Base-by-base conservation (phyloP, 2,329 filamentous ascomycete genomes). In the Nemania diffusa region DNA sequence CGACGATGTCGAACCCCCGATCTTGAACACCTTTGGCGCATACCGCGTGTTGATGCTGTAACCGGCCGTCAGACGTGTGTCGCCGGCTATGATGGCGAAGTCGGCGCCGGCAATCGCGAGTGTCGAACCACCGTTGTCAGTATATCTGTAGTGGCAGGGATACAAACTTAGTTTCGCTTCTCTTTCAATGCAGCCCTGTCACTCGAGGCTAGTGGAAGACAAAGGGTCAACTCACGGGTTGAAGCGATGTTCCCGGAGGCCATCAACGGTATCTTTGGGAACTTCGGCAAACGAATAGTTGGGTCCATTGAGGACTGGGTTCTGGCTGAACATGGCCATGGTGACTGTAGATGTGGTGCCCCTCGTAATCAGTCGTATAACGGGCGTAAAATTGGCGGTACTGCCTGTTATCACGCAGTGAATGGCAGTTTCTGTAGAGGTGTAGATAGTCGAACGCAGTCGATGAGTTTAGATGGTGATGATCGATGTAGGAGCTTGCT, bases 11-110 rank as follows among this genome's bases (percentile, higher is more conserved):
- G 94, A 93, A 61, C 95, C 96, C 68, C 97, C 96, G 74, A 99
- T 97, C 82, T 92, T 94, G 88, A 97, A 99, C 70, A 99, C 92
- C 83, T 99, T 99, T 64, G 96, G 96, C 67, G 91, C 88, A 85
- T 92, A 95, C 76, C 96, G 92, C 67, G 94, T 94, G 89, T 99
- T 97, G 90, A 99, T 99, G 86, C 92, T 97, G 89, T 97, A 99
- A 79, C 97, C 96, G 72, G 92, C 92, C 63, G 94, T 97, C 78
- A 93, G 93, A 79, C 96, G 92, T 75, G 96, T 99, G 84, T 99
- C 96, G 82, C 97, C 96, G 51, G 96, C 96, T 80, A 99, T 90
- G 83, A 99, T 97, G 78, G 94, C 90, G 85, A 98, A 99, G 84
- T 97, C 92, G 78, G 90, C 90, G 74, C 97, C 96, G 44, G 93